These are phyloP conservation scores for Phytophthora sansomeana DNA, from an alignment of 352 stramenopile genomes.

Conservation along the genomic window DNA sequence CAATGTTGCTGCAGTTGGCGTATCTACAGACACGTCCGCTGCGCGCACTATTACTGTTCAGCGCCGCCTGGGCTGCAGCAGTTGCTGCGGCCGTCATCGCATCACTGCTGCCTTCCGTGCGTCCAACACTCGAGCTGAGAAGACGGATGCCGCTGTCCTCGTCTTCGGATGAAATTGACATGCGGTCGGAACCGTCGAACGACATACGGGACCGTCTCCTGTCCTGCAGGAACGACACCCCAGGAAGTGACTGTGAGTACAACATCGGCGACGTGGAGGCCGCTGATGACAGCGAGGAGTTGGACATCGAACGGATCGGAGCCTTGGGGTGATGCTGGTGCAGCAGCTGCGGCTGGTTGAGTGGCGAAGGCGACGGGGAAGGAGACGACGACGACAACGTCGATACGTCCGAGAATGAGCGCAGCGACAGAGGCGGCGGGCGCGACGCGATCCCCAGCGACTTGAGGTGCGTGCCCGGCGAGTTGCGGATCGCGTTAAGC, in stretches of 20 bases:
- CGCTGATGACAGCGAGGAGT: conserved; percentile 53
- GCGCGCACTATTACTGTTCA: conserved; percentile 38
- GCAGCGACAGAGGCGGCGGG: conserved; percentile 65
- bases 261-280: conserved; percentile 39
- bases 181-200: conserved; percentile 67
- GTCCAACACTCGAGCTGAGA: conserved; percentile 76
- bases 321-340: conserved; percentile 39
- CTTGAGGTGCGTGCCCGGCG: conserved; percentile 63
- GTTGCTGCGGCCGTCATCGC: conserved; percentile 42
- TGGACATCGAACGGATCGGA: conserved; percentile 39
- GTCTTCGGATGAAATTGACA: conserved; percentile 75
- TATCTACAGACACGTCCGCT: conserved; percentile 83
- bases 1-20: conserved; percentile 88
- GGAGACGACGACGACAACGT: conserved; percentile 54
- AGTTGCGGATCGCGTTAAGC: conserved; percentile 75
- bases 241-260: conserved; percentile 79
- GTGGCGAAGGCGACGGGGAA: conserved; percentile 47
- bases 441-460: conserved; percentile 62
- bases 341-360: conserved; percentile 35
- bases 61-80: conserved; percentile 29
- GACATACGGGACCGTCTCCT: conserved; percentile 62
- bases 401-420: conserved; percentile 62
- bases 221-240: conserved; percentile 69
- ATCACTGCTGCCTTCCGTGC: conserved; percentile 43
- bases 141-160: conserved; percentile 76